Conservation (phyloP, 2,329 filamentous ascomycete genomes). For the Passalora sequoiae region DNA sequence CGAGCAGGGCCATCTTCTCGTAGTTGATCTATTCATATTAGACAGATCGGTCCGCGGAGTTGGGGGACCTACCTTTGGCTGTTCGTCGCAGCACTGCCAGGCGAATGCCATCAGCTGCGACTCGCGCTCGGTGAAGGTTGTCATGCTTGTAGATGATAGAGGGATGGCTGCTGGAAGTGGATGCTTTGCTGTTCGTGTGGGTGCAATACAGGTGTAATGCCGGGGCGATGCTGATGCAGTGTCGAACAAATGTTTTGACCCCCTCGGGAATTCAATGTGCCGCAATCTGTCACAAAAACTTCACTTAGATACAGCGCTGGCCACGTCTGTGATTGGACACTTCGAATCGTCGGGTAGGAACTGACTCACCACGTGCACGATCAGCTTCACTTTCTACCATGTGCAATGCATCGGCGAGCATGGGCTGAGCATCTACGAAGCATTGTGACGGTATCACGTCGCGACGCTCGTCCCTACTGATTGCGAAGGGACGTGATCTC, state of each 20-base stretch:
- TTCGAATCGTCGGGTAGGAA: too few relatives aligned
- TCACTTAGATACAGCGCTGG: constrained; percentile 3
- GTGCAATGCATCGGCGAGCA: not conserved
- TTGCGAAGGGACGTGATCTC: too few relatives aligned
- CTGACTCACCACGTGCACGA: not conserved
- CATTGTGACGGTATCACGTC: too few relatives aligned
- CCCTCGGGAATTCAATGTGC: not conserved
- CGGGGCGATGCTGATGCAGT: not conserved
- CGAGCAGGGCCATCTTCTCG: constrained; percentile 21
- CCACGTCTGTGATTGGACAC: too few relatives aligned
- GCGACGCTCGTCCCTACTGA: too few relatives aligned
- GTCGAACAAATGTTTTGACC: not conserved
- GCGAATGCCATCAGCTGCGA: constrained; percentile 22
- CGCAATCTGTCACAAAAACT: not conserved
- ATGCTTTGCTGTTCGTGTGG: too few relatives aligned
- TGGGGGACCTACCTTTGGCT: constrained; percentile 24
- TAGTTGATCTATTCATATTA: constrained; percentile 29
- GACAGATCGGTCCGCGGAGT: not conserved
- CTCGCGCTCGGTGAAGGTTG: constrained; percentile 25
- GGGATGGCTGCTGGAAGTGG: too few relatives aligned
- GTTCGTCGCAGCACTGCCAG: constrained; percentile 27
- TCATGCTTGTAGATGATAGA: not conserved
- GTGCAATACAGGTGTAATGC: not conserved
- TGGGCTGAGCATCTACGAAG: not conserved
- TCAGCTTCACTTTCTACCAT: too few relatives aligned